phyloP scores from a whole-genome alignment of 2,329 filamentous ascomycete species.

The Penicillium capsulatum region DNA sequence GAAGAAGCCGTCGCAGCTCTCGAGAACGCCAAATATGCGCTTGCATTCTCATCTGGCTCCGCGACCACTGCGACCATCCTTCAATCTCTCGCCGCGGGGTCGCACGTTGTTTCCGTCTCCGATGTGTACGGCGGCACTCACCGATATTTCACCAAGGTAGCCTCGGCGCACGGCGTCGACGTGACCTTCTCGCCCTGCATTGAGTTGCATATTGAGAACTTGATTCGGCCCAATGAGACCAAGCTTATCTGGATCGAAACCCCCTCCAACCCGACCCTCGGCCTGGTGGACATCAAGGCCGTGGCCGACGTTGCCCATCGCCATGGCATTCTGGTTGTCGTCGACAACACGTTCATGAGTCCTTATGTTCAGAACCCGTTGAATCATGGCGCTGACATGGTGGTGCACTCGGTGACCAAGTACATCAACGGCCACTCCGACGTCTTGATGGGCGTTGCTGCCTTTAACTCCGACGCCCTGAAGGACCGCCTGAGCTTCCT shows the following conservation, averaged over 20 bases:
- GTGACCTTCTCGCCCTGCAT: conserved; percentile 94
- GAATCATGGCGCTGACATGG: conserved; percentile 90
- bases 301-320: conserved; percentile 79
- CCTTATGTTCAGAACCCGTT: conserved; percentile 97
- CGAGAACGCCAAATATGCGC: conserved; percentile 85
- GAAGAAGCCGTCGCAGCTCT: conserved; percentile 86
- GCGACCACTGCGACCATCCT: conserved; percentile 91
- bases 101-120: conserved; percentile 92
- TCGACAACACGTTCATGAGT: conserved; percentile 97
- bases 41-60: conserved; percentile 91
- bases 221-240: conserved; percentile 77
- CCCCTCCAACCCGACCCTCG: conserved; percentile 89
- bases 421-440: conserved; percentile 98
- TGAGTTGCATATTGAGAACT: conserved; percentile 75
- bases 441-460: conserved; percentile 95
- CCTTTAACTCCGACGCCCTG: conserved; percentile 83
- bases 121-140: conserved; percentile 98
- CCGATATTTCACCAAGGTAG: conserved; percentile 97
- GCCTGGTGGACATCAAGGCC: conserved; percentile 85
- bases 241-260: conserved; percentile 97
- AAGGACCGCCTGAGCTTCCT: conserved; percentile 77
- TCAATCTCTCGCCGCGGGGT: conserved; percentile 83
- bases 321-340: conserved; percentile 90
- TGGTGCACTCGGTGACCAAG: conserved; percentile 95
- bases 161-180: conserved; percentile 85